Base-by-base conservation (phyloP, 345 rosid species). In the Clarkia xantiana region DNA sequence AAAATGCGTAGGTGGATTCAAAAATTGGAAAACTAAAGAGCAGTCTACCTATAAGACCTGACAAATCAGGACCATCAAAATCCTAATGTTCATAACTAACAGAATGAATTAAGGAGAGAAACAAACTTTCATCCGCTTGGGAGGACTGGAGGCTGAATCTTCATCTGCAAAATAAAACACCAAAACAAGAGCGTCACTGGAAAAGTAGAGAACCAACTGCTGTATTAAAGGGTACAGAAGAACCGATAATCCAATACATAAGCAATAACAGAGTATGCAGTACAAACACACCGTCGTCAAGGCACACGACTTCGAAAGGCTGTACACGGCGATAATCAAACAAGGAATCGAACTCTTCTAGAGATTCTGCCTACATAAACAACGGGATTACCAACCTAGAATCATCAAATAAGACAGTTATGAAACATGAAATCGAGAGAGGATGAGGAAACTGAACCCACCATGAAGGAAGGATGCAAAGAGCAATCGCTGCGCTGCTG, bases 341-440 rank as follows among this genome's bases (percentile, higher is more conserved):
- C 56, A 59, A 46, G 44, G 63, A 53, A 18, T 59, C 63, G 44
- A 59, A 25, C 38, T 59, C 63, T 16, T 59, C 63, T 41, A 19
- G 43, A 23, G 42, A 29, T 3, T 55, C 39, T 40, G 11, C 58
- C 58, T 54, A 18, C 34, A 29, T 29, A 29, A 11, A 8, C 29
- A 55, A n/a, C 42, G 11, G 19, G 42, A 17, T 13, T 5, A 11
- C 40, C 36, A 14, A 49, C 50, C n/a, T n/a, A n/a, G n/a, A n/a
- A n/a, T n/a, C 17, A 52, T 41, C 56, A 22, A 42, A 3, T 2
- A 10, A 14, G 11, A 12, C 13, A 14, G 6, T 3, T 15, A 0
- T 12, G 10, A 15, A 17, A 20, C 20, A 52, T 4, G 53, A 10
- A 49, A 15, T 4, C 19, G 42, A 17, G 23, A 14, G 18, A 16